These are phyloP conservation scores for Cytospora piceae DNA, from an alignment of 2,329 filamentous ascomycete species.

Conservation along the genomic window DNA sequence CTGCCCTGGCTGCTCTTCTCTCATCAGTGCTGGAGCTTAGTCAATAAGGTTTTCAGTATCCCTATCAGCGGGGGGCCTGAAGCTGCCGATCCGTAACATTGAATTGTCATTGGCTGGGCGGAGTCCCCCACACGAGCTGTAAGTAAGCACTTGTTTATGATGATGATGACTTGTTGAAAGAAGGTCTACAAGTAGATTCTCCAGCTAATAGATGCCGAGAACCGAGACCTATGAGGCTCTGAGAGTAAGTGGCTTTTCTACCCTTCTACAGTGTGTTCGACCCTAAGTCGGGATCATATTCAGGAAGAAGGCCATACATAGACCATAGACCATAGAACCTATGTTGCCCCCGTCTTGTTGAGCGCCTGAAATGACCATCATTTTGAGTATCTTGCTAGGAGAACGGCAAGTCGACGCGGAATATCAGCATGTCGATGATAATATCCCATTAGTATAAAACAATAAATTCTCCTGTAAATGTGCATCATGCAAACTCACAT, in stretches of 20 bases:
- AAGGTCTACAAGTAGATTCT: no score
- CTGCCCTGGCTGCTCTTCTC: no score
- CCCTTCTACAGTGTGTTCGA: no score
- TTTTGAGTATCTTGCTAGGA: background rate
- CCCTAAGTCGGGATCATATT: no score
- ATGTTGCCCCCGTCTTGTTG: background rate
- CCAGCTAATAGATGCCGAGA: no score
- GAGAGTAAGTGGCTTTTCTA: no score
- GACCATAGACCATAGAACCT: no score
- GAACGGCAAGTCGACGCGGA: background rate
- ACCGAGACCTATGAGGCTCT: no score
- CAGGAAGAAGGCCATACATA: no score
- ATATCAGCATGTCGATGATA: background rate
- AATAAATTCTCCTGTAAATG: background rate
- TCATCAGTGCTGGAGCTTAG: background rate
- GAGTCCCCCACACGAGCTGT: background rate
- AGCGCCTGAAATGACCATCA: background rate
- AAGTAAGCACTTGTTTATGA: background rate
- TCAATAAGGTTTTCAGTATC: background rate
- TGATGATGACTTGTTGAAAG: no score
- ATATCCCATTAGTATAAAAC: background rate
- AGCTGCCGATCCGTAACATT: background rate
- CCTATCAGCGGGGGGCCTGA: conserved; percentile 1
- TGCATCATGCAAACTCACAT: background rate
- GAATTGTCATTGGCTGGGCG: background rate